Base-by-base conservation (phyloP, 2,329 filamentous ascomycete species). In the Arthrobotrys conoides region DNA sequence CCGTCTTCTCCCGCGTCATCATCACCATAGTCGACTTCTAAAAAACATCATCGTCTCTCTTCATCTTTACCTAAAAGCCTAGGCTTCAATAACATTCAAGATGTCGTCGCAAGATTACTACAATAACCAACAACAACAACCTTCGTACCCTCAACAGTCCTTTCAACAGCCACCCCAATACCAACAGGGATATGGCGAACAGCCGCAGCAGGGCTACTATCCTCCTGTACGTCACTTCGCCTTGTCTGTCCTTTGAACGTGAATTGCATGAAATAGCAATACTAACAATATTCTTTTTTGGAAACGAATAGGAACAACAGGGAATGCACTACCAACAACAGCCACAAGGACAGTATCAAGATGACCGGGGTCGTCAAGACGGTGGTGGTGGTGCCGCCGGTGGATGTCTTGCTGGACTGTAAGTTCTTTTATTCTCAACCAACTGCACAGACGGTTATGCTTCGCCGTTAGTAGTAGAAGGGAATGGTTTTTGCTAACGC, bases 271-370 rank as follows among this genome's bases (percentile, higher is more conserved):
- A 22, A 24, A 44, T 20, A 51, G 24, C 27, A 30, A 22, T 38
- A 33, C 75, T 78, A 30, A 78, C 53, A 6, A 18, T 24, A 3
- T 38, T 57, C 63, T 18, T 30, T 57, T 67, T 30, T 27, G 46
- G 9, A 38, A 41, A 64, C 20, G 16, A 46, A 46, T 30, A 78
- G 68, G 61, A 78, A 16, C 75, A 78, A 72, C 44, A 55, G 20
- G 72, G 72, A 9, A 78, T 78, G 75, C 48, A 78, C 51, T 78
- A 78, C 57, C 66, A 78, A 66, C 73, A 77, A 55, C 73, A 78
- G 27, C 73, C 64, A 49, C 61, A 53, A 33, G 55, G 59, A 30
- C 67, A 72, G 18, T 76, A 76, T 51, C 51, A 75, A 12, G 72
- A 78, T 49, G 64, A 78, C 22, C 46, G 75, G 66, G 75, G 68